Base-by-base conservation (phyloP, 106 monocot species). In the Phalaenopsis aphrodite region DNA sequence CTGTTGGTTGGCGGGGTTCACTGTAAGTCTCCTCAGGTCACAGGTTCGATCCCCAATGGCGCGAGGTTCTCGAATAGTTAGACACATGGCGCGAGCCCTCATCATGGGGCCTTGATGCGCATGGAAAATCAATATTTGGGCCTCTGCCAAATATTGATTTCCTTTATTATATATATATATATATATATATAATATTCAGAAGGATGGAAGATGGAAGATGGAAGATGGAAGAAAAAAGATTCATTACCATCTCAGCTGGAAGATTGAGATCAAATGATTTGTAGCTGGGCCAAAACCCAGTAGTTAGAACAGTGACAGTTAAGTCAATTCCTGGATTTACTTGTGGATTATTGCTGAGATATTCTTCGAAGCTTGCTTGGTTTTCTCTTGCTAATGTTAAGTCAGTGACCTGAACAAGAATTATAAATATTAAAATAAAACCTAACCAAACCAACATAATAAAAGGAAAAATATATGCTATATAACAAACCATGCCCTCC, bases 221-320 rank as follows among this genome's bases (percentile, higher is more conserved):
- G 3, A 52, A 41, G 4, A 75, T 3, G 18, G 61, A 56, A 55
- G 8, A n/a, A 56, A 71, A 73, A 38, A 23, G n/a, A 47, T 0
- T 83, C 3, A 78, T 66, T 87, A 94, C 98, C 94, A 98, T 92
- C 75, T 98, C 98, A 15, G 82, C 86, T 72, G 98, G 98, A 80
- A 98, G 98, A 76, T 90, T 98, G 81, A 98, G 92, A 78, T 98
- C 98, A 87, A 92, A 93, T 11, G 94, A 91, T 84, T 94, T 94
- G 58, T 98, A 98, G 75, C 92, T 94, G 37, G 98, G 98, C 98
- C 98, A 98, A 79, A 98, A 98, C 56, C 98, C 98, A 77, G 98
- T 98, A 64, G 94, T 98, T n/a, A 98, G 78, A 42, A 98, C 94
- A 76, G 90, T 98, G 41, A 94, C 98, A 3, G 94, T 91, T 52